Evolutionary conservation across 139 green algal species (phyloP).

Genomic region (Chlamydomonas schloesseri): DNA sequence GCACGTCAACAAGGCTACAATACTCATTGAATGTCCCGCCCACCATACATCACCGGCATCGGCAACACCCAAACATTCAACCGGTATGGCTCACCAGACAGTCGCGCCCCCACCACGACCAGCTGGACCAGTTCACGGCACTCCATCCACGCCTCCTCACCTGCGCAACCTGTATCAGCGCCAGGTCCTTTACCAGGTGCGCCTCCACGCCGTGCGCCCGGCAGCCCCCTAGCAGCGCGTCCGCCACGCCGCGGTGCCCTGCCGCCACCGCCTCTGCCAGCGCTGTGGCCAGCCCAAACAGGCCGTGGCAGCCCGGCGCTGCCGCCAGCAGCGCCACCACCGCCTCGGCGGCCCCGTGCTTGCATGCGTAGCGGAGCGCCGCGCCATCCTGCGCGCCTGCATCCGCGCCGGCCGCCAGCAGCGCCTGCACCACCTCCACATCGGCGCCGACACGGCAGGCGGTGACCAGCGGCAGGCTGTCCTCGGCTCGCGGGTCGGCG

Average conservation of each 20-base stretch:
- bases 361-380: neutral
- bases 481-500: neutral
- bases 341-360: neutral
- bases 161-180: neutral
- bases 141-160: neutral
- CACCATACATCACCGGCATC: neutral
- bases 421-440: neutral
- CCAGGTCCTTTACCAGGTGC: neutral
- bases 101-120: neutral
- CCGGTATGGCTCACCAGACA: too few species aligned
- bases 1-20: too few species aligned
- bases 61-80: neutral
- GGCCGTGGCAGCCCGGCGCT: neutral
- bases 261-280: neutral
- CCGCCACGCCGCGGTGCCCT: neutral
- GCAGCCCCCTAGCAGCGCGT: neutral
- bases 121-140: neutral
- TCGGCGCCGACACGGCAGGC: neutral
- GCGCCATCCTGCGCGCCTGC: neutral
- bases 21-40: neutral
- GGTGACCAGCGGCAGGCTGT: neutral
- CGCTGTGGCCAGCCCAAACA: neutral
- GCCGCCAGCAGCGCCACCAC: conserved; percentile 2
- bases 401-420: neutral
- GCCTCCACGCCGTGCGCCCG: neutral